Evolutionary conservation across 129 eudicot species (phyloP).

Genomic region (Chrysanthemum lavandulifolium): DNA sequence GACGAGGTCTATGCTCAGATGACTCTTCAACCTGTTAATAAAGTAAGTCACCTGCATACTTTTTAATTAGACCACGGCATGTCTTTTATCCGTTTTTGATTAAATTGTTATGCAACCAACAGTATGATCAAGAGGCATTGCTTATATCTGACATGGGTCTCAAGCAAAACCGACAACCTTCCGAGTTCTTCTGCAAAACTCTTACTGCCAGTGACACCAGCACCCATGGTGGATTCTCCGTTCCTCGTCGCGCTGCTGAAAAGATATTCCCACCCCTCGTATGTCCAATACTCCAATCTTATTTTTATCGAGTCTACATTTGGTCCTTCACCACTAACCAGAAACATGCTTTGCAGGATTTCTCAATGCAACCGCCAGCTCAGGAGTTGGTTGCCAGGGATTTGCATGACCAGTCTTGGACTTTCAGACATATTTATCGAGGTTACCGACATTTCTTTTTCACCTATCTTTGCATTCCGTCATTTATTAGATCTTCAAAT

Average conservation of each 20-base stretch:
- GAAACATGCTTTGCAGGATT: slow-evolving; percentile 50
- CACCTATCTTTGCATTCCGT: neutral
- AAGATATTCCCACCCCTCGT: slow-evolving; percentile 94
- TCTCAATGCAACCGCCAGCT: slow-evolving; percentile 95
- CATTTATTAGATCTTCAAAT: neutral
- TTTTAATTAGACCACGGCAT: no score
- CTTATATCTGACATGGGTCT: slow-evolving; percentile 89
- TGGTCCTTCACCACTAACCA: slow-evolving; percentile 11
- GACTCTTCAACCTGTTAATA: slow-evolving; percentile 95
- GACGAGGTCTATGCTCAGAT: slow-evolving; percentile 99
- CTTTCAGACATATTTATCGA: slow-evolving; percentile 89
- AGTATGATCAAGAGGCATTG: slow-evolving; percentile 92
- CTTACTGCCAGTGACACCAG: slow-evolving; percentile 97
- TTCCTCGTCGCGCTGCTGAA: slow-evolving; percentile 97
- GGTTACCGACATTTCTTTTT: slow-evolving; percentile 36
- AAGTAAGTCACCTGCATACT: slow-evolving; percentile 47
- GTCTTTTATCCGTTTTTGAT: no score
- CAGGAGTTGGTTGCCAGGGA: slow-evolving; percentile 87
- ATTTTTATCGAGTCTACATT: neutral
- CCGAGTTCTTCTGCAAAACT: slow-evolving; percentile 93
- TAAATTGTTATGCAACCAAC: neutral
- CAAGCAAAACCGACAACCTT: slow-evolving; percentile 82
- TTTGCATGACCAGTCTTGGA: slow-evolving; percentile 92
- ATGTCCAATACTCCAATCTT: neutral
- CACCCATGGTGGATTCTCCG: slow-evolving; percentile 97